These are phyloP conservation scores for Kazachstania taianensis DNA, from an alignment of 805 yeast species.

Conservation along the genomic window DNA sequence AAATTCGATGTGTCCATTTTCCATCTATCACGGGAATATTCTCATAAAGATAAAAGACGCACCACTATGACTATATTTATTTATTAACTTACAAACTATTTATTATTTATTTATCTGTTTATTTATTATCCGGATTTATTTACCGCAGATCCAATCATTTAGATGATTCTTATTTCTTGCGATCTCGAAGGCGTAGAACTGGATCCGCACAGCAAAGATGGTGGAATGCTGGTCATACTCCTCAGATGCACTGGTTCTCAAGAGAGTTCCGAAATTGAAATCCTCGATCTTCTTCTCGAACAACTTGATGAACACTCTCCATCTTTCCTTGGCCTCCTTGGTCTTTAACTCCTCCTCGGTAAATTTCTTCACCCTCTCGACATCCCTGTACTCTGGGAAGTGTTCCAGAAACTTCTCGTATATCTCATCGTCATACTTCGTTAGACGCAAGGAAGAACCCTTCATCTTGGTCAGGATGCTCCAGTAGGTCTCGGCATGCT, in stretches of 20 bases:
- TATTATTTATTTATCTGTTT: too few relatives aligned
- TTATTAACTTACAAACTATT: too few relatives aligned
- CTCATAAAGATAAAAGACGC: too few relatives aligned
- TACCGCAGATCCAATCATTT: slow-evolving; percentile 70
- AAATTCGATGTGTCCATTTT: too few relatives aligned
- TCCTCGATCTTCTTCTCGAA: slow-evolving; percentile 79
- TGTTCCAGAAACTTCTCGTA: slow-evolving; percentile 47
- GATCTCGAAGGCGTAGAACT: slow-evolving; percentile 90
- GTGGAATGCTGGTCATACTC: slow-evolving; percentile 81
- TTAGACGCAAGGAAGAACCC: slow-evolving; percentile 70
- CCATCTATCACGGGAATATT: too few relatives aligned
- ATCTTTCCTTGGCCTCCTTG: slow-evolving; percentile 66
- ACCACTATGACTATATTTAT: too few relatives aligned
- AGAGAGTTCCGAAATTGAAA: slow-evolving; percentile 88
- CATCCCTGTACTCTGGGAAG: slow-evolving; percentile 81
- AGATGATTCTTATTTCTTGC: slow-evolving; percentile 83
- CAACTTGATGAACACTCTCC: slow-evolving; percentile 80
- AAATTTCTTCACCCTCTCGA: slow-evolving; percentile 45
- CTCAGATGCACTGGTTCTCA: slow-evolving; percentile 59
- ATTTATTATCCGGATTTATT: background rate
- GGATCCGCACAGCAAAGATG: slow-evolving; percentile 84
- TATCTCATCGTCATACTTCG: slow-evolving; percentile 64
- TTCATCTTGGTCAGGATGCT: slow-evolving; percentile 56
- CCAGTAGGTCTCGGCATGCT: slow-evolving; percentile 95
- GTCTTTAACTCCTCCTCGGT: slow-evolving; percentile 78